phyloP scores from a whole-genome alignment of 441 rosid species.

The Adansonia rubrostipa region DNA sequence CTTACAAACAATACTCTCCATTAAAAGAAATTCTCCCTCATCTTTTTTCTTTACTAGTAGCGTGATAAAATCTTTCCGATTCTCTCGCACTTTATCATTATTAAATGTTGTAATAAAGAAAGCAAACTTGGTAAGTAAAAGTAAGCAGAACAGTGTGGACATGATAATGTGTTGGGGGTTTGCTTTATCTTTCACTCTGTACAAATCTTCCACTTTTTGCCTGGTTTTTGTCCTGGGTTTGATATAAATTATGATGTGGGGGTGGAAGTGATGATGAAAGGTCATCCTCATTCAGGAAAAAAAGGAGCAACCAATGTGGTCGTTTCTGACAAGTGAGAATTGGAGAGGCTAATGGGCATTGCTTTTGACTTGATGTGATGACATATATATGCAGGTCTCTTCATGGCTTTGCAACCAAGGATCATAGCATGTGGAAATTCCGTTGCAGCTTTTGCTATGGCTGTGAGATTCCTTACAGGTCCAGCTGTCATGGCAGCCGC shows the following conservation, averaged over 20 bases:
- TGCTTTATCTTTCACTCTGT: background rate
- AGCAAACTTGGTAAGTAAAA: conserved; percentile 37
- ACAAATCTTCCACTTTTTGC: background rate
- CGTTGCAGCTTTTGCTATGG: conserved; percentile 81
- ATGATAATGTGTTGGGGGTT: conserved; percentile 38
- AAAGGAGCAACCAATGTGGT: too few species aligned
- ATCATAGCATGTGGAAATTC: conserved; percentile 98
- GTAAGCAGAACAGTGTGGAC: conserved; percentile 45
- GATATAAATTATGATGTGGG: background rate
- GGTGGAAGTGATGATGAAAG: conserved; percentile 48
- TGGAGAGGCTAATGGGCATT: conserved; percentile 26
- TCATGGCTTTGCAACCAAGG: conserved; percentile 99
- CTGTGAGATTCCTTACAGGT: conserved; percentile 88
- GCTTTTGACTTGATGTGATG: conserved; percentile 28
- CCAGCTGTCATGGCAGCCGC: conserved; percentile 99
- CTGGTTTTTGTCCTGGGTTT: too few species aligned
- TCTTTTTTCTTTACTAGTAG: conserved; percentile 18
- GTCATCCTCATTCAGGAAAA: conserved; percentile 20
- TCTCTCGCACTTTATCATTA: conserved; percentile 44
- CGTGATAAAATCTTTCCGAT: background rate
- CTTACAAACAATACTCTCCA: background rate
- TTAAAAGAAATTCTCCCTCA: conserved; percentile 12
- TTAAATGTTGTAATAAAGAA: conserved; percentile 52
- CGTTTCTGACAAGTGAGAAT: conserved; percentile 23
- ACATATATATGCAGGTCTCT: conserved; percentile 60